A percentile compares a stretch with the other conserved stretches of the same genome.
Conservation (phyloP, 2,329 filamentous ascomycete genomes). For the Plenodomus lindquistii region DNA sequence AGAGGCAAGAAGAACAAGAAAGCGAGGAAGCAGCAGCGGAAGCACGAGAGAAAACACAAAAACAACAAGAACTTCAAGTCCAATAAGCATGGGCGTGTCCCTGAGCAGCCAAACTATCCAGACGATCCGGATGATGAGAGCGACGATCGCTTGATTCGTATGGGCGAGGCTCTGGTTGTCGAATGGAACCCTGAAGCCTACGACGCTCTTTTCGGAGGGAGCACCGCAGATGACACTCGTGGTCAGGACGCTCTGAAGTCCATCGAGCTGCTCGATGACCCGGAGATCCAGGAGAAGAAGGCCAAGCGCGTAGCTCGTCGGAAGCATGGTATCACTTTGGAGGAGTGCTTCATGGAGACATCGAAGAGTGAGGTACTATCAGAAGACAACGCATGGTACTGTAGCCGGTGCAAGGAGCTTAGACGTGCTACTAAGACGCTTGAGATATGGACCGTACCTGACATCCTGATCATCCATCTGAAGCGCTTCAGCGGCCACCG, state of each 20-base stretch:
- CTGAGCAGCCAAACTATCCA: constrained; percentile 33
- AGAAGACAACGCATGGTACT: constrained; percentile 97
- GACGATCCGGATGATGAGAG: constrained; percentile 45
- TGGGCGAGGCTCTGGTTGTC: constrained; percentile 82
- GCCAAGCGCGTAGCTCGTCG: constrained; percentile 66
- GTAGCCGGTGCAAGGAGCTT: constrained; percentile 92
- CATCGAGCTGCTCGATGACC: constrained; percentile 58
- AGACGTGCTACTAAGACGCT: constrained; percentile 93
- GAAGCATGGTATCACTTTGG: constrained; percentile 78
- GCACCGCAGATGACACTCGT: constrained; percentile 53
- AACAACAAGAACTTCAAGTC: constrained; percentile 41
- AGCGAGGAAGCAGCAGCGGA: constrained; percentile 33
- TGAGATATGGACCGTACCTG: constrained; percentile 94
- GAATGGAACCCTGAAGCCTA: constrained; percentile 78
- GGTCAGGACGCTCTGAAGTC: constrained; percentile 64
- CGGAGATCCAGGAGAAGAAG: constrained; percentile 67
- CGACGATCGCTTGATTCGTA: constrained; percentile 70
- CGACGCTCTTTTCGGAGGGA: constrained; percentile 67
- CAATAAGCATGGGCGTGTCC: constrained; percentile 32
- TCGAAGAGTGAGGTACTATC: constrained; percentile 92
- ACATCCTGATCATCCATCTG: constrained; percentile 91
- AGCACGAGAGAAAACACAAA: constrained; percentile 31
- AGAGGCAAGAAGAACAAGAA: constrained; percentile 43
- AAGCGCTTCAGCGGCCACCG: constrained; percentile 92
- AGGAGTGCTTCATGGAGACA: constrained; percentile 93